Evolutionary conservation across 768 basidiomycete species (phyloP).

Genomic region (Naganishia onofrii): DNA sequence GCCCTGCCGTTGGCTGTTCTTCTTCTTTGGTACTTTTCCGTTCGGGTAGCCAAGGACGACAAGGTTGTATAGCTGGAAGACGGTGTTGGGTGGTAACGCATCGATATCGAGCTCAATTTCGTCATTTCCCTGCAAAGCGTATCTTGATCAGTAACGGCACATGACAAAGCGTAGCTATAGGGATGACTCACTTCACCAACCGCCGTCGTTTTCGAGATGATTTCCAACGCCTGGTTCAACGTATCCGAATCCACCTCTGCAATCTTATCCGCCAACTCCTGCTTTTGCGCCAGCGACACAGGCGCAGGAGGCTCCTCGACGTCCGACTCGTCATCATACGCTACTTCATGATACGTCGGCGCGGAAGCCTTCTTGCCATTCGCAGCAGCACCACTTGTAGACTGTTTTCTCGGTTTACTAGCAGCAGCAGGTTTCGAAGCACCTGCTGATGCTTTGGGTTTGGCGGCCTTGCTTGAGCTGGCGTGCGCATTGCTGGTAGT

Average conservation of each 20-base stretch:
- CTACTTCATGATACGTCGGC: slow-evolving; percentile 4
- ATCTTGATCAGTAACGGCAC: not conserved
- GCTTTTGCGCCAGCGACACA: slow-evolving; percentile 94
- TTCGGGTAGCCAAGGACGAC: slow-evolving; percentile 58
- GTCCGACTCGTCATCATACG: slow-evolving; percentile 40
- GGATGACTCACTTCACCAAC: slow-evolving; percentile 77
- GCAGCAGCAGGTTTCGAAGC: slow-evolving; percentile 1
- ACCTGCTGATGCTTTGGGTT: slow-evolving; percentile 6
- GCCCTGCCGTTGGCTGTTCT: slow-evolving; percentile 56
- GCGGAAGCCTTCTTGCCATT: slow-evolving; percentile 32
- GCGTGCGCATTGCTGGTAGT: slow-evolving; percentile 8
- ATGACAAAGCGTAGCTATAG: not conserved
- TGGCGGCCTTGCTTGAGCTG: slow-evolving; percentile 12
- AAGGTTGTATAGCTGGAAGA: slow-evolving; percentile 92
- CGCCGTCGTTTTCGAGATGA: slow-evolving; percentile 92
- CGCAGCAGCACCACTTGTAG: slow-evolving; percentile 1
- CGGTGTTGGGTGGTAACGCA: slow-evolving; percentile 74
- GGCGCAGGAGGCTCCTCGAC: slow-evolving; percentile 29
- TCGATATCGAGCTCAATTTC: slow-evolving; percentile 99
- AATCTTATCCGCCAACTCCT: slow-evolving; percentile 94
- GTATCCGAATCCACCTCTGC: slow-evolving; percentile 74
- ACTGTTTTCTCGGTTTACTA: slow-evolving; percentile 39
- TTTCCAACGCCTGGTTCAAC: slow-evolving; percentile 85
- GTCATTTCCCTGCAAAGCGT: slow-evolving; percentile 56
- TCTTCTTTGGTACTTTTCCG: slow-evolving; percentile 35